phyloP scores from a whole-genome alignment of 2,329 filamentous ascomycete species.

The Paramyrothecium roridum region DNA sequence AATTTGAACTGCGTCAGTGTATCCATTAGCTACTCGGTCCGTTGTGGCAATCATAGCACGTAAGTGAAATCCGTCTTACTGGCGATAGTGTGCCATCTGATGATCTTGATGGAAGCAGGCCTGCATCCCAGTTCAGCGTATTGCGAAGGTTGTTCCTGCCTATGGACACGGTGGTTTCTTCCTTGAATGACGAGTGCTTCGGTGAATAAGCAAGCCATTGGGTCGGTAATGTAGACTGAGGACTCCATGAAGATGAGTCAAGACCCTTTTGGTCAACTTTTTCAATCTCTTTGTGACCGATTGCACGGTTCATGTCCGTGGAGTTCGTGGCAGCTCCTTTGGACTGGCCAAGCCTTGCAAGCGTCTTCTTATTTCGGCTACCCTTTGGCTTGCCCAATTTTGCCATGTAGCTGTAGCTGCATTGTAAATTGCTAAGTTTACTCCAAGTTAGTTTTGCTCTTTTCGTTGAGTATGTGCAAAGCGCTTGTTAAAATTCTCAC shows the following conservation, averaged over 20 bases:
- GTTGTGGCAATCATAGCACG: no score
- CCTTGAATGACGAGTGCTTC: no score
- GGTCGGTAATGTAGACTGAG: no score
- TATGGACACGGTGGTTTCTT: background rate
- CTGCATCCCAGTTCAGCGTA: background rate
- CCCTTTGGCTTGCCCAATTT: background rate
- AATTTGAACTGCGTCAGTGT: no score
- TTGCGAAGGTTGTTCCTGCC: background rate
- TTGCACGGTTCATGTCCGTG: background rate
- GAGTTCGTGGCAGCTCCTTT: background rate
- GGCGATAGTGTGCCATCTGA: background rate
- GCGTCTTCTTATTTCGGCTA: constrained; percentile 1
- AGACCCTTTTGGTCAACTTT: no score
- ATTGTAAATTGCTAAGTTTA: background rate
- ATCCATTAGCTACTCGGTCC: no score
- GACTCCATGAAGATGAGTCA: background rate
- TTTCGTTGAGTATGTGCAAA: no score
- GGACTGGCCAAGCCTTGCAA: background rate
- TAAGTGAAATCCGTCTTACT: background rate
- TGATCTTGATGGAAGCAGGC: background rate
- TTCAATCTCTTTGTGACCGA: background rate
- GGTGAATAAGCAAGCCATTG: background rate
- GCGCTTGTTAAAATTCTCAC: no score
- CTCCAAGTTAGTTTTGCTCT: no score
- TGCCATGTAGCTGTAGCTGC: constrained; percentile 1